Percentiles rank a stretch among this genome's conserved stretches.
Conservation (phyloP, 176 grass and related monocot genomes). For the Eragrostis curvula region DNA sequence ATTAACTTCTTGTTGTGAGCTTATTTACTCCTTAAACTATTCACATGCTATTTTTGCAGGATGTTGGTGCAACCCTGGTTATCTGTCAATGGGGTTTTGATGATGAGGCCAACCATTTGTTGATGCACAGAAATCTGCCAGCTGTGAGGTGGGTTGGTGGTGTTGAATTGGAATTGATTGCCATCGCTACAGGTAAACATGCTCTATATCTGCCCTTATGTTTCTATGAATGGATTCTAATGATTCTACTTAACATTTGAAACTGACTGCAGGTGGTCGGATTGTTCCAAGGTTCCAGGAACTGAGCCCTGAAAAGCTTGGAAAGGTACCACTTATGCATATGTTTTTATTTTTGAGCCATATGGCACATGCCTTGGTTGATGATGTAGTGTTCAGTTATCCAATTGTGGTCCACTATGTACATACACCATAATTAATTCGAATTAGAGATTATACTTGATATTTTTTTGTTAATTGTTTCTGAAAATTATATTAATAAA, state of each 20-base stretch:
- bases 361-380: not conserved
- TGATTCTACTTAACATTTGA: slow-evolving; percentile 22
- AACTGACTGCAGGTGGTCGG: slow-evolving; percentile 69
- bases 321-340: slow-evolving; percentile 61
- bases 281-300: slow-evolving; percentile 98
- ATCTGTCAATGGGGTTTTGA: slow-evolving; percentile 99
- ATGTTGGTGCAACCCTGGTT: slow-evolving; percentile 94
- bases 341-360: not conserved
- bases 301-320: slow-evolving; percentile 81
- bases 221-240: not conserved
- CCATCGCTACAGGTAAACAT: slow-evolving; percentile 86
- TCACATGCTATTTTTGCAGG: slow-evolving; percentile 46
- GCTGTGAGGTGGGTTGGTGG: slow-evolving; percentile 99
- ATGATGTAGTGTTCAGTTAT: not conserved
- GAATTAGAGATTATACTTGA: not conserved
- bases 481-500: not conserved
- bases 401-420: not conserved
- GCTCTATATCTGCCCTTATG: not conserved
- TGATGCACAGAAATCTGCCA: slow-evolving; percentile 89
- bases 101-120: slow-evolving; percentile 97
- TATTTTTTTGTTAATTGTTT: not conserved
- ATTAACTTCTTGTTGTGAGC: not conserved
- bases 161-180: slow-evolving; percentile 98
- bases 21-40: not conserved
- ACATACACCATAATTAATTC: not conserved